phyloP scores from a whole-genome alignment of 2,329 filamentous ascomycete genomes.

The Myriosclerotinia scirpicola region DNA sequence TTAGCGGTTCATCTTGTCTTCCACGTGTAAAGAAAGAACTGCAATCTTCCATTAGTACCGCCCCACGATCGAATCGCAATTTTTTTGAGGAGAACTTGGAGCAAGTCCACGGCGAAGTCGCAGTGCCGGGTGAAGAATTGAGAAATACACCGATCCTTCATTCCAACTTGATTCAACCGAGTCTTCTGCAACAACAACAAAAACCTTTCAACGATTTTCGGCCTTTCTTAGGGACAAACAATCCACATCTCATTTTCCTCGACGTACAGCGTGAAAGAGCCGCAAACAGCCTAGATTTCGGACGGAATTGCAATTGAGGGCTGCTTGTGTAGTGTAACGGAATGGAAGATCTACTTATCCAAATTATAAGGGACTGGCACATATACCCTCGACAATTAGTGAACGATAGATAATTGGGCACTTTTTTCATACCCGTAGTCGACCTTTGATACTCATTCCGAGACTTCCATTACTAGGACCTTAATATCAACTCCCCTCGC shows the following conservation, averaged over 20 bases:
- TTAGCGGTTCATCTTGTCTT: too few species aligned
- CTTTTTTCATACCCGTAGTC: neutral
- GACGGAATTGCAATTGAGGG: too few species aligned
- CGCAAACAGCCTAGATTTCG: too few species aligned
- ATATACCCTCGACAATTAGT: neutral
- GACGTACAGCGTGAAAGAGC: too few species aligned
- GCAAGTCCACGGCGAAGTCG: neutral
- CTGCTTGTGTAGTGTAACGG: too few species aligned
- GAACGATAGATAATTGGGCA: neutral
- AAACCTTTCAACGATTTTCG: neutral
- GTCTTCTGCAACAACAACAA: neutral
- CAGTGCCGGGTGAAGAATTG: neutral
- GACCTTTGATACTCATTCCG: neutral
- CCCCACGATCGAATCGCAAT: neutral
- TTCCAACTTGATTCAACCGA: neutral
- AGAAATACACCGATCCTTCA: too few species aligned
- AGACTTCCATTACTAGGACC: neutral
- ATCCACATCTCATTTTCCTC: too few species aligned
- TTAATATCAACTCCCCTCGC: neutral
- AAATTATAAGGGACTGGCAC: neutral
- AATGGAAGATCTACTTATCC: neutral
- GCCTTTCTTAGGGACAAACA: too few species aligned
- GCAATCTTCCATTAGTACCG: neutral
- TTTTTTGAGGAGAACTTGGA: neutral
- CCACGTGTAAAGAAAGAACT: neutral